phyloP scores from a whole-genome alignment of 129 eudicot genomes.

The Flaveria bidentis region DNA sequence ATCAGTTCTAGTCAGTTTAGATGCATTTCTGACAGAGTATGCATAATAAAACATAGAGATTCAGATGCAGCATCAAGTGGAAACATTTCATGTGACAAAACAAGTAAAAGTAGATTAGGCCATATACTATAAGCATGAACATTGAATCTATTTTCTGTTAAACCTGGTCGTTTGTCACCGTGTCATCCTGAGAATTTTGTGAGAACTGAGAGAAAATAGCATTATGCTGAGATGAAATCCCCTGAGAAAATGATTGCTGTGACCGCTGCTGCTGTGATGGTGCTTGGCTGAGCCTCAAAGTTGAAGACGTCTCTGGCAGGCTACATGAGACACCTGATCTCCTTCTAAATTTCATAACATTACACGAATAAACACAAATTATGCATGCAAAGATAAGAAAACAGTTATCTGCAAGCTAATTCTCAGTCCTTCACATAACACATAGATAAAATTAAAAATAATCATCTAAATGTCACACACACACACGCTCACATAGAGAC shows the following conservation, averaged over 20 bases:
- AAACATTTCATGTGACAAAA: slow-evolving; percentile 8
- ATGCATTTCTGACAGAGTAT: slow-evolving; percentile 17
- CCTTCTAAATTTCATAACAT: slow-evolving; percentile 43
- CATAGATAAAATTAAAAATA: background rate
- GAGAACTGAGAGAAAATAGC: slow-evolving; percentile 79
- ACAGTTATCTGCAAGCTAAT: slow-evolving; percentile 2
- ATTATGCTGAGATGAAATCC: slow-evolving; percentile 66
- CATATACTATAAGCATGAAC: background rate
- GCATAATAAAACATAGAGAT: slow-evolving; percentile 4
- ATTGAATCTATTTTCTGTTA: slow-evolving; percentile 7
- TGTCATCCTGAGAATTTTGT: slow-evolving; percentile 65
- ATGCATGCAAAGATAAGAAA: background rate
- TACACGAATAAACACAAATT: slow-evolving; percentile 23
- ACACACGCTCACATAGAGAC: background rate
- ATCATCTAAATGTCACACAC: slow-evolving; percentile 11
- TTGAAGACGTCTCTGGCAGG: slow-evolving; percentile 56
- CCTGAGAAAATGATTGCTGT: slow-evolving; percentile 81
- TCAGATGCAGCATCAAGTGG: background rate
- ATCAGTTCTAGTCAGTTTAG: slow-evolving; percentile 13
- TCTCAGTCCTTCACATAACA: slow-evolving; percentile 15
- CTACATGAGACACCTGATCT: slow-evolving; percentile 44
- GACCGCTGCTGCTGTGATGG: slow-evolving; percentile 65
- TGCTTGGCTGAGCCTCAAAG: slow-evolving; percentile 57
- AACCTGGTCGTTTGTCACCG: slow-evolving; percentile 47
- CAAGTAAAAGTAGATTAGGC: slow-evolving; percentile 9